Evolutionary conservation across 495 filamentous ascomycete species (phyloP), one percentile per base, ranked within the genome.

Genomic region (Trichocladium antarcticum): DNA sequence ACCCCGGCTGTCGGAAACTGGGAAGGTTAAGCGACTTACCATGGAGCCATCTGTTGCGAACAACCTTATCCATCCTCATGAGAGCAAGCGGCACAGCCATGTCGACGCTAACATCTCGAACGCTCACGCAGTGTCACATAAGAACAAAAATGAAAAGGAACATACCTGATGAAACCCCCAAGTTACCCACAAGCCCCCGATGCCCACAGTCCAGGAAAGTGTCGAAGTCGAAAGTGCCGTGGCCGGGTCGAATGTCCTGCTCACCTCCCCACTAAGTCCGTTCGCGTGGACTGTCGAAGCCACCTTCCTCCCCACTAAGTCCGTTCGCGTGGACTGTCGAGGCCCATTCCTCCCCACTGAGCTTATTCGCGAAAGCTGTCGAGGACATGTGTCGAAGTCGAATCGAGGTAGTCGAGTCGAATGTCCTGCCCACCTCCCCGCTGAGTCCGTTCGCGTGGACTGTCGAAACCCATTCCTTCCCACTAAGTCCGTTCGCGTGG

Each of bases 21-120:
- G n/a, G n/a, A n/a, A n/a, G n/a, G n/a, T n/a, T n/a, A n/a, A n/a
- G n/a, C n/a, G n/a, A 29, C 31, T 32, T 32, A 32, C 10, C 31
- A 6, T 11, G 31, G 11, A 27, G 8, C 4, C 24, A 4, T 6
- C 12, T 32, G 31, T 32, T 11, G 31, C 5, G 31, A 14, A 32
- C 5, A 29, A 29, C 10, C 5, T n/a, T n/a, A n/a, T n/a, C 4
- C 24, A 27, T 27, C 24, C 24, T 27, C n/a, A 40, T 54, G 3
- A 40, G 50, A 5, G n/a, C 28, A 19, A 7, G 5, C 12, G 10
- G n/a, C 9, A 17, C 17, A 3, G 19, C 56, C 59, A 55, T 53
- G 57, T 3, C 62, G 64, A 20, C 58, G 61, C 12, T 59, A 69
- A 39, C 60, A 63, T 31, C 56, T 74, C 15, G 66, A 76, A 19